These are phyloP conservation scores for Gracilaria domingensis DNA, from an alignment of 23 red algal genomes.

Conservation along the genomic window DNA sequence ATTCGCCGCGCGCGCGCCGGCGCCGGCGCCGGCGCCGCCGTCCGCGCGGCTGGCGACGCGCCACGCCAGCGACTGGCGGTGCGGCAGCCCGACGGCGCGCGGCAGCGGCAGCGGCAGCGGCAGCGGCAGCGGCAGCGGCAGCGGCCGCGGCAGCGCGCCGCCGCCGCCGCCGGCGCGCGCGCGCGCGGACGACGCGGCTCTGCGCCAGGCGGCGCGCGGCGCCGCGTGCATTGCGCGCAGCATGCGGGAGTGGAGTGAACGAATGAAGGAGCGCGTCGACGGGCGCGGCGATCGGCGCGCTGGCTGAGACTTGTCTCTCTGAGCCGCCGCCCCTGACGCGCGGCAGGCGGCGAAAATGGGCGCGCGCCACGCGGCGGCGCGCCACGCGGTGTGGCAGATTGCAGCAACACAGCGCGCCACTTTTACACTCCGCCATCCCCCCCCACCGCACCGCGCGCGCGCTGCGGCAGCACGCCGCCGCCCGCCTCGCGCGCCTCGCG, in stretches of 20 bases:
- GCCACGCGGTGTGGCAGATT: no score
- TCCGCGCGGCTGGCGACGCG: not conserved
- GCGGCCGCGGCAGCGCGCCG: not conserved
- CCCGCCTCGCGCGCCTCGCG: no score
- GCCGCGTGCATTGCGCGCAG: constrained; percentile 14
- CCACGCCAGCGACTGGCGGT: constrained; percentile 28
- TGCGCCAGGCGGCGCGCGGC: not conserved
- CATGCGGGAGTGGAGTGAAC: not conserved
- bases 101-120: constrained; percentile 32
- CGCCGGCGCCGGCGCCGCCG: not conserved
- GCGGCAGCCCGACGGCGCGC: not conserved
- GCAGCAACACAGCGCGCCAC: not conserved
- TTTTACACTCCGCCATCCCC: constrained; percentile 13
- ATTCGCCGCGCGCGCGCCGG: not conserved
- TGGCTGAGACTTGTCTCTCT: no score
- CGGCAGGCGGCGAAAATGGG: no score
- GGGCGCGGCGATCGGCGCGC: not conserved
- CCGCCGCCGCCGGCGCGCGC: not conserved
- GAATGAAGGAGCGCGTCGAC: no score
- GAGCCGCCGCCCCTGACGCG: no score
- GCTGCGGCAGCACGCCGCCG: no score
- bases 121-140: no score
- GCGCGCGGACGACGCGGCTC: not conserved
- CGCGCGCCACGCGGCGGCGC: no score
- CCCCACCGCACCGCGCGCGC: not conserved